Evolutionary conservation across 2,329 filamentous ascomycete genomes (phyloP).

Genomic region (Aphanocladium album): DNA sequence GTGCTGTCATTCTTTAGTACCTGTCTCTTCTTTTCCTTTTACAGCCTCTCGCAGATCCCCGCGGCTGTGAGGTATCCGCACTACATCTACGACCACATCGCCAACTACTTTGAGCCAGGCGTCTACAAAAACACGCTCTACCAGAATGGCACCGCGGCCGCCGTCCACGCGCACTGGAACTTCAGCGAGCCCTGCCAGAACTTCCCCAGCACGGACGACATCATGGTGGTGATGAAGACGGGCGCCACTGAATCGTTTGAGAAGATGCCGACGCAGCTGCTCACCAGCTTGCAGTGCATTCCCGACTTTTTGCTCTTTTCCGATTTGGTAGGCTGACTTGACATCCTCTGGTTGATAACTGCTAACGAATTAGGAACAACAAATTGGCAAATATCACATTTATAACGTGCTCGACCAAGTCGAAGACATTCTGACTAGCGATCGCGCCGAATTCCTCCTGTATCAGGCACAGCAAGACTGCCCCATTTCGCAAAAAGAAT

Average conservation of each 20-base stretch:
- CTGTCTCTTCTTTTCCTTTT: slow-evolving; percentile 25
- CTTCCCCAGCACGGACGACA: slow-evolving; percentile 38
- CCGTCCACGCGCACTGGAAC: slow-evolving; percentile 31
- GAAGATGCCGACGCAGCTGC: slow-evolving; percentile 50
- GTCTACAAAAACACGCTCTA: slow-evolving; percentile 37
- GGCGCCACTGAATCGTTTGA: slow-evolving; percentile 52
- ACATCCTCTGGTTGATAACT: background rate
- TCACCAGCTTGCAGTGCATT: slow-evolving; percentile 50
- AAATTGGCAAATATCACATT: slow-evolving; percentile 41
- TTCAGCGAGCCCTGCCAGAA: slow-evolving; percentile 33
- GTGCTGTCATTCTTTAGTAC: slow-evolving; percentile 17
- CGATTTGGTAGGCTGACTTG: slow-evolving; percentile 36
- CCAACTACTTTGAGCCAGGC: slow-evolving; percentile 25
- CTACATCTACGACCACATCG: slow-evolving; percentile 27
- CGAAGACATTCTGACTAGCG: slow-evolving; percentile 30
- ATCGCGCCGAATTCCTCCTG: slow-evolving; percentile 40
- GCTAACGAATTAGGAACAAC: slow-evolving; percentile 35
- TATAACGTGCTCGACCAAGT: slow-evolving; percentile 38
- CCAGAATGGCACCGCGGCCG: slow-evolving; percentile 28
- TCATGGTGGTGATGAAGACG: slow-evolving; percentile 54
- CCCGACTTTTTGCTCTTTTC: slow-evolving; percentile 53
- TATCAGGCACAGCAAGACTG: slow-evolving; percentile 43
- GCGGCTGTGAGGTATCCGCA: slow-evolving; percentile 21
- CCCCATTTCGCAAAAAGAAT: slow-evolving; percentile 41
- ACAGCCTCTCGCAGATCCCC: slow-evolving; percentile 27